Evolutionary conservation across 139 green algal species (phyloP).

Genomic region (Desmodesmus armatus): DNA sequence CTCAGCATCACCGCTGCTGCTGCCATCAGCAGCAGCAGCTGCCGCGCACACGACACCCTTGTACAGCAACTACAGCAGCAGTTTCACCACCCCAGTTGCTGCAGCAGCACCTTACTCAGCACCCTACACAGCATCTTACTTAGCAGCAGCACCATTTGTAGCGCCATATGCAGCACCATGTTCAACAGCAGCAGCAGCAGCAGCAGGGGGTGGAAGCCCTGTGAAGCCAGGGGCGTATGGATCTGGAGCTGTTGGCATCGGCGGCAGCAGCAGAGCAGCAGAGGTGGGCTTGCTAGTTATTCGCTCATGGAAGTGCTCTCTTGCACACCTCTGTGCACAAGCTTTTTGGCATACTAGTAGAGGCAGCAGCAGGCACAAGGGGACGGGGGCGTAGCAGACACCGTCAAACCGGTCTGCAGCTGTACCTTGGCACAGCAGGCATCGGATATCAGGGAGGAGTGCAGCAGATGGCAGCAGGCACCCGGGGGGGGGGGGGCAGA

Average conservation of each 20-base stretch:
- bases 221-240: conserved; percentile 25
- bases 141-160: too few species aligned
- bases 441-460: not conserved
- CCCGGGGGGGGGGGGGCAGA: not conserved
- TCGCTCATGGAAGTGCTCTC: not conserved
- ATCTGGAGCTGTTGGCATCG: not conserved
- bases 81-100: not conserved
- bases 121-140: not conserved
- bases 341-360: not conserved
- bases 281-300: not conserved
- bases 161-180: conserved; percentile 49
- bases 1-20: too few species aligned
- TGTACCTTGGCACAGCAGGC: not conserved
- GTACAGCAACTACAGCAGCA: not conserved
- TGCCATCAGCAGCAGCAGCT: not conserved
- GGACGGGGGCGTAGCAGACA: too few species aligned
- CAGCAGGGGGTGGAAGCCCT: conserved; percentile 27
- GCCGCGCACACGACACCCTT: not conserved
- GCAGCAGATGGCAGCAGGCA: not conserved
- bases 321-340: not conserved
- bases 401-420: too few species aligned
- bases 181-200: conserved; percentile 43
- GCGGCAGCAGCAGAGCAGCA: not conserved
- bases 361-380: not conserved
- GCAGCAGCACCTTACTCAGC: not conserved